Evolutionary conservation across 2,329 filamentous ascomycete genomes (phyloP).

Genomic region (Trichoderma sp.): DNA sequence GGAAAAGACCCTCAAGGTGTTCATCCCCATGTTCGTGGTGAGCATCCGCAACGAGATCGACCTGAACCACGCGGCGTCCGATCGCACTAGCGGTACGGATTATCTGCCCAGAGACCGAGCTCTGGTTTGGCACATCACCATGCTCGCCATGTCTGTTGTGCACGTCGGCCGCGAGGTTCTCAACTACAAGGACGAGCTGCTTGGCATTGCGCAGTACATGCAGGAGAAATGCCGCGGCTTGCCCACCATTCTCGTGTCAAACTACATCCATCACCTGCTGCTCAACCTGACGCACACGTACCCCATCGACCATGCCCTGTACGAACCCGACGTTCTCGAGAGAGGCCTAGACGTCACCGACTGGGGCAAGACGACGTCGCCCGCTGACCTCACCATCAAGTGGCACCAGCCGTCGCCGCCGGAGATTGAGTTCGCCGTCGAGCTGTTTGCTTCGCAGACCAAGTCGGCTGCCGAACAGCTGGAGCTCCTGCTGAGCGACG

Average conservation of each 20-base stretch:
- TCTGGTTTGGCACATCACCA: slow-evolving; percentile 94
- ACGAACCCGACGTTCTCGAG: slow-evolving; percentile 74
- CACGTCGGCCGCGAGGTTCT: slow-evolving; percentile 91
- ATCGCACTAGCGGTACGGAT: slow-evolving; percentile 88
- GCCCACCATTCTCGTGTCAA: slow-evolving; percentile 93
- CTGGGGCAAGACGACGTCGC: slow-evolving; percentile 80
- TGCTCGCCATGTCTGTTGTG: slow-evolving; percentile 97
- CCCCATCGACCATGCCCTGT: slow-evolving; percentile 84
- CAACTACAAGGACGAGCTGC: slow-evolving; percentile 83
- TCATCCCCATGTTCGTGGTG: slow-evolving; percentile 86
- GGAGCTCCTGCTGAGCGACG: slow-evolving; percentile 75
- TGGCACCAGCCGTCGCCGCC: slow-evolving; percentile 85
- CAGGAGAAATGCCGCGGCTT: slow-evolving; percentile 92
- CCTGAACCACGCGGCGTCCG: slow-evolving; percentile 92
- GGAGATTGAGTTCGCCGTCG: slow-evolving; percentile 86
- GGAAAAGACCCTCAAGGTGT: slow-evolving; percentile 85
- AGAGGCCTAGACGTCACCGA: slow-evolving; percentile 74
- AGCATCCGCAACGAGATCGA: slow-evolving; percentile 97
- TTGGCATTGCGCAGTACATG: slow-evolving; percentile 93
- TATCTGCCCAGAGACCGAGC: slow-evolving; percentile 90
- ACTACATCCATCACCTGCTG: slow-evolving; percentile 94
- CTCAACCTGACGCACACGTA: slow-evolving; percentile 95
- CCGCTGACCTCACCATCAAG: slow-evolving; percentile 76
- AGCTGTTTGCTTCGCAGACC: slow-evolving; percentile 84
- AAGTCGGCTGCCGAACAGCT: slow-evolving; percentile 74